Conservation (phyloP, 1,139 yeast species). For the Yamadazyma friedrichii region DNA sequence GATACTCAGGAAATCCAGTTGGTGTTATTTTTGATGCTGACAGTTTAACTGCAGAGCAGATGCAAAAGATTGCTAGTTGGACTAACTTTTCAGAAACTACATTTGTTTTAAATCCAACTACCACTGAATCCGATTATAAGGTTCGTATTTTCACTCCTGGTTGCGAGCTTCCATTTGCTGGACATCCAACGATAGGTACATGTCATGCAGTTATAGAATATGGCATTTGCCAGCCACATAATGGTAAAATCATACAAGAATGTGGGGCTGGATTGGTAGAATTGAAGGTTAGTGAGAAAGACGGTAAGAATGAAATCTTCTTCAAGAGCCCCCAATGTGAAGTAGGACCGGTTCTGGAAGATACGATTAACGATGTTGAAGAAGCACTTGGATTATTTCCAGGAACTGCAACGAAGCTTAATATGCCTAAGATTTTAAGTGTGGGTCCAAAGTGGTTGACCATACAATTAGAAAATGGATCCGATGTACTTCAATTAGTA, state of each 20-base stretch:
- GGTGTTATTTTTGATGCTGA: too few relatives aligned
- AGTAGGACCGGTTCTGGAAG: neutral
- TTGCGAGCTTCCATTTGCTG: neutral
- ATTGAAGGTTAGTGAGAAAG: neutral
- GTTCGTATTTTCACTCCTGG: too few relatives aligned
- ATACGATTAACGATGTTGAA: neutral
- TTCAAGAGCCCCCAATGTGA: neutral
- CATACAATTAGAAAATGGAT: too few relatives aligned
- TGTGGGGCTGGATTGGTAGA: conserved; percentile 1
- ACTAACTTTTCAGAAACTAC: too few relatives aligned
- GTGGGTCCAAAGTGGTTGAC: too few relatives aligned
- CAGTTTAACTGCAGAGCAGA: too few relatives aligned
- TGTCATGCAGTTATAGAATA: neutral
- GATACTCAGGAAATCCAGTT: too few relatives aligned
- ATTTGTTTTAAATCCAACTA: too few relatives aligned
- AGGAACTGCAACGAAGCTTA: neutral
- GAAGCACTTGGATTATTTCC: neutral
- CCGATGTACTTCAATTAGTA: too few relatives aligned
- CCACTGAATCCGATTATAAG: too few relatives aligned
- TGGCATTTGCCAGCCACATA: neutral
- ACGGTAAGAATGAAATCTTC: neutral
- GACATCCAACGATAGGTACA: conserved; percentile 1
- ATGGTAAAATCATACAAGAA: neutral
- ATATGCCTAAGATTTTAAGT: too few relatives aligned
- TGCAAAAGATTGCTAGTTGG: too few relatives aligned